Evolutionary conservation across 2,329 filamentous ascomycete species (phyloP).

Genomic region (Fusarium nelsonii): DNA sequence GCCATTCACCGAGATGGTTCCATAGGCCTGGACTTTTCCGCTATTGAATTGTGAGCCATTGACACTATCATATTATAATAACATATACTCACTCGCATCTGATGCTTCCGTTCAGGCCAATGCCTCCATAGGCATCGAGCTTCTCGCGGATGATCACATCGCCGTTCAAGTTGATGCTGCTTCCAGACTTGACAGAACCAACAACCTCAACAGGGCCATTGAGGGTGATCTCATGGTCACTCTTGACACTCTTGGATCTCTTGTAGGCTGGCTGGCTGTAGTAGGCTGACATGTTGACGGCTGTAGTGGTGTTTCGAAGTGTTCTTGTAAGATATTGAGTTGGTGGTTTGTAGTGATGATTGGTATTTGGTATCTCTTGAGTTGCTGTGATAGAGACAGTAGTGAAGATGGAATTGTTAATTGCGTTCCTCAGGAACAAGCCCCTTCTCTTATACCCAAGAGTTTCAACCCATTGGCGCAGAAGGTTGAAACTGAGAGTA

Average conservation of each 20-base stretch:
- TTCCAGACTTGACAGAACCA: conserved; percentile 61
- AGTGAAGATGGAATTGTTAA: conserved; percentile 14
- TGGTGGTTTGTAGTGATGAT: not conserved
- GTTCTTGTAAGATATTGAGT: not conserved
- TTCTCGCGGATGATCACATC: conserved; percentile 59
- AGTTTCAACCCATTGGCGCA: conserved; percentile 25
- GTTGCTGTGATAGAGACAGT: conserved; percentile 5
- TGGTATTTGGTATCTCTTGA: not conserved
- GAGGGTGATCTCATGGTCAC: conserved; percentile 57
- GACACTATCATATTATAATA: rapidly evolving
- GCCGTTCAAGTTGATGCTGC: conserved; percentile 59
- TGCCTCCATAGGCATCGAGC: conserved; percentile 61
- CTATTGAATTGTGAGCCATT: conserved; percentile 45
- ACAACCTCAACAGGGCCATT: conserved; percentile 61
- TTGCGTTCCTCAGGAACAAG: conserved; percentile 29
- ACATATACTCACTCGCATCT: conserved; percentile 56
- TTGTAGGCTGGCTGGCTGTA: conserved; percentile 44
- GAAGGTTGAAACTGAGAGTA: conserved; percentile 31
- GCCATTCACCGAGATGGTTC: conserved; percentile 59
- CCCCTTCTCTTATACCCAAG: conserved; percentile 33
- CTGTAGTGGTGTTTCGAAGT: not conserved
- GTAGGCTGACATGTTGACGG: conserved; percentile 47
- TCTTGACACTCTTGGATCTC: conserved; percentile 57
- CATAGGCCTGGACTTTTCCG: conserved; percentile 61
- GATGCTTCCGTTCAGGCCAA: conserved; percentile 58